A percentile compares a stretch with the other conserved stretches of the same genome.
These are phyloP conservation scores for Phytophthora kernoviae DNA, from an alignment of 352 stramenopile species.

Conservation along the genomic window DNA sequence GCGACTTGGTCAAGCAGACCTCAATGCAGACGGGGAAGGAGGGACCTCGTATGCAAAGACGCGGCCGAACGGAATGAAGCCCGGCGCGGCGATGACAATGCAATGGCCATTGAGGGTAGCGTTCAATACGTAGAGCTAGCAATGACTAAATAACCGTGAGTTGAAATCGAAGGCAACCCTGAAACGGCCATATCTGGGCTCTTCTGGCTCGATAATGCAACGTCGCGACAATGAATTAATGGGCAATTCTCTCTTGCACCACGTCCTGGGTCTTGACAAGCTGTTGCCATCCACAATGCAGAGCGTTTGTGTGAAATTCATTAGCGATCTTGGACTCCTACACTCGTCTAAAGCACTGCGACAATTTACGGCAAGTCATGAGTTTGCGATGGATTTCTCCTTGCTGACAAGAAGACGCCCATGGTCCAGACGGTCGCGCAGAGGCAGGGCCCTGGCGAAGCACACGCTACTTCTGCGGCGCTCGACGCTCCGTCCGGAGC, in stretches of 20 bases:
- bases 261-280: too few species aligned
- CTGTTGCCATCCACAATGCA: not conserved
- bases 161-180: too few species aligned
- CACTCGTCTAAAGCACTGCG: not conserved
- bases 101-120: too few species aligned
- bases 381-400: not conserved
- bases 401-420: too few species aligned
- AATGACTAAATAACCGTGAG: too few species aligned
- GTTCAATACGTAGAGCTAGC: too few species aligned
- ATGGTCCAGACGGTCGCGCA: not conserved
- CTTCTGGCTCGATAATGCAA: too few species aligned
- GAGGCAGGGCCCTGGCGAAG: not conserved
- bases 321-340: not conserved
- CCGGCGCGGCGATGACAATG: conserved; percentile 8
- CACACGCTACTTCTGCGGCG: not conserved
- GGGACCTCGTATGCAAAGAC: conserved; percentile 31
- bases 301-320: not conserved
- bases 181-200: too few species aligned
- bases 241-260: too few species aligned
- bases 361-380: not conserved
- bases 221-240: too few species aligned
- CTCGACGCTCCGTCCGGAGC: not conserved
- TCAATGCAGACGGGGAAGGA: conserved; percentile 40
- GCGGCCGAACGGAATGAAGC: conserved; percentile 1
- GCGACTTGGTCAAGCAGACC: conserved; percentile 1